Base-by-base conservation (phyloP, 1,284 basidiomycete genomes). In the Ustilago loliicola region DNA sequence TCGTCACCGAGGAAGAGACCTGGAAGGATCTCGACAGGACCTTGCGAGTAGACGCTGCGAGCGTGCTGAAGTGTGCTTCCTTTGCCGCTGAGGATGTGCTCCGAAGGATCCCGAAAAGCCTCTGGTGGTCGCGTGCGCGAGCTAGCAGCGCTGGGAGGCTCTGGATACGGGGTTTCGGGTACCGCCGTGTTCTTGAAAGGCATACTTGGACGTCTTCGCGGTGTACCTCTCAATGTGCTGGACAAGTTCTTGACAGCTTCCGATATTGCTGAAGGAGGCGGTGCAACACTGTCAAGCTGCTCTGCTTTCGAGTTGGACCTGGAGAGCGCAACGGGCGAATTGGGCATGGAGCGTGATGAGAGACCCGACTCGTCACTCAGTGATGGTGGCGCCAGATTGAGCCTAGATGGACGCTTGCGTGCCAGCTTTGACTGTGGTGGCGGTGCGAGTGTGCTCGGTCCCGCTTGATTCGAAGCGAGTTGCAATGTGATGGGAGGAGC, bases 1-100 rank as follows among this genome's bases (percentile, higher is more conserved):
- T 98, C 95, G 54, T 94, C 94, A 65, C 96, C 96, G 9, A 98
- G 90, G 91, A 92, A 98, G 61, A 98, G 89, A 50, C 93, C 92
- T 1, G 95, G 95, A 34, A 98, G 89, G 77, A 98, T 90, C 87
- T 98, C 92, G 47, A 94, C 88, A 25, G 96, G 96, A 1, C 96
- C 96, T 80, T 93, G 89, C 8, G 89, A 87, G 86, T 98, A 98
- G 86, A 82, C 80, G 42, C 72, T 77, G 29, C 82, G 68, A 5
- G 82, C 82, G 50, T 84, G 82, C 61, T 83, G 82, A 13, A 83
- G 63, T 8, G 81, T 82, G 52, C 80, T 81, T 25, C 82, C 82
- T 42, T 80, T 77, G 53, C 82, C 82, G 54, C 79, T 81, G 30
- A 83, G 66, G 38, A 83, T 83, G 65, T 83, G 81, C 50, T 83